Conservation (phyloP, 495 filamentous ascomycete genomes). For the Podospora appendiculata region DNA sequence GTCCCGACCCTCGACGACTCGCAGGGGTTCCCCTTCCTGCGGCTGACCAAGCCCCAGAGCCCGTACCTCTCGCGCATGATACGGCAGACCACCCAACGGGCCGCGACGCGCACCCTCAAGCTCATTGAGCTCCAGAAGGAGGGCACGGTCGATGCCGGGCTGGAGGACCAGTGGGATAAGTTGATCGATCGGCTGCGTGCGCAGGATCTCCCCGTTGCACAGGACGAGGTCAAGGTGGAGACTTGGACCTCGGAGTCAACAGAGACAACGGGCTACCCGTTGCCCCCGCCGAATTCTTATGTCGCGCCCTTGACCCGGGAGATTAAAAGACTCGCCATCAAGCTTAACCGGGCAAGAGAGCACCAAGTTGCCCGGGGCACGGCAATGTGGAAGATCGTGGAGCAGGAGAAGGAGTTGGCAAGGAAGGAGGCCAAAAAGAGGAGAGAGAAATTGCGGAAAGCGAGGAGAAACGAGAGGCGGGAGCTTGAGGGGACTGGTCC, state of each 20-base stretch:
- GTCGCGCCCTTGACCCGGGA: too few relatives aligned
- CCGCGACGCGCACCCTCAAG: constrained; percentile 26
- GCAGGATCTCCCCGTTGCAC: background rate
- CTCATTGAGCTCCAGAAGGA: constrained; percentile 1
- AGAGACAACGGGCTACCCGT: constrained; percentile 14
- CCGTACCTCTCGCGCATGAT: constrained; percentile 49
- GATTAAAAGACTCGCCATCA: too few relatives aligned
- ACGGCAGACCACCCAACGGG: constrained; percentile 46
- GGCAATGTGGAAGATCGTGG: constrained; percentile 41
- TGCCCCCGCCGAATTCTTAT: too few relatives aligned
- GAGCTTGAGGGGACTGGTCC: background rate
- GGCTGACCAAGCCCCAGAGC: constrained; percentile 63
- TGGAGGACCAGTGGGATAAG: constrained; percentile 1
- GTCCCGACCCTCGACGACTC: constrained; percentile 52
- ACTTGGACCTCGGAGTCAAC: background rate
- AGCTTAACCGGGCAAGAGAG: too few relatives aligned
- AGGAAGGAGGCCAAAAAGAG: constrained; percentile 25
- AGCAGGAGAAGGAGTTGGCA: constrained; percentile 37
- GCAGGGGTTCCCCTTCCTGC: constrained; percentile 58
- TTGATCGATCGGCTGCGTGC: constrained; percentile 10
- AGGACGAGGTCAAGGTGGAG: too few relatives aligned
- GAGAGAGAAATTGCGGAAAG: background rate
- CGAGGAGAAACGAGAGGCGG: background rate
- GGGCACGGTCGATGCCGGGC: background rate
- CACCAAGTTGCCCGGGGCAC: constrained; percentile 21